A percentile compares a stretch with the other conserved stretches of the same genome.
Conservation (phyloP, 2,329 filamentous ascomycete species). For the Cryphonectria carpinicola region DNA sequence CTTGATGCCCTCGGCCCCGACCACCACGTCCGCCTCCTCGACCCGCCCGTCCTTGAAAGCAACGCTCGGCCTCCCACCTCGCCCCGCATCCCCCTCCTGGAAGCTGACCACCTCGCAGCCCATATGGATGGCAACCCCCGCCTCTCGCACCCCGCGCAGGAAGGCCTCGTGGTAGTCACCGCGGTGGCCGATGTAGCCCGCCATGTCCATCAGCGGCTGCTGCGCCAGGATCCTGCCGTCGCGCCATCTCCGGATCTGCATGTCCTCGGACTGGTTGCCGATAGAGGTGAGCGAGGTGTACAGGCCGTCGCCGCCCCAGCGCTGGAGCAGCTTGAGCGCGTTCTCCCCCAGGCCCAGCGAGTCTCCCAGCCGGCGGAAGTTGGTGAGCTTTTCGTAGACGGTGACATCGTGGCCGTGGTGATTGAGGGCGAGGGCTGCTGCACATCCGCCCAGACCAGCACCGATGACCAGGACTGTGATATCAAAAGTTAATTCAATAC, state of each 20-base stretch:
- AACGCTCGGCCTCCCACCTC: constrained; percentile 35
- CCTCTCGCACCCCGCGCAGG: constrained; percentile 43
- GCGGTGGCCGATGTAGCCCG: constrained; percentile 49
- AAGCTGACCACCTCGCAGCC: constrained; percentile 44
- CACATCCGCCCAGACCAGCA: constrained; percentile 53
- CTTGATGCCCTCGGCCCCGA: constrained; percentile 58
- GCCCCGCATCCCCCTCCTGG: constrained; percentile 36
- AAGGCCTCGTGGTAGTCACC: constrained; percentile 50
- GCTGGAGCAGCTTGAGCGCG: constrained; percentile 48
- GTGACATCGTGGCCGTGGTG: constrained; percentile 49
- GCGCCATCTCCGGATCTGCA: constrained; percentile 53
- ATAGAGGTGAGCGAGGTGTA: constrained; percentile 46
- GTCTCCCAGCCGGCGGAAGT: constrained; percentile 47
- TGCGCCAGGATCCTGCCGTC: constrained; percentile 51
- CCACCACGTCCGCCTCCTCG: constrained; percentile 50
- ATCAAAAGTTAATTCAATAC: not conserved
- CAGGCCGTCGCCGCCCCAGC: constrained; percentile 46
- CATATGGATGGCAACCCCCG: constrained; percentile 46
- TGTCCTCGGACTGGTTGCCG: constrained; percentile 50
- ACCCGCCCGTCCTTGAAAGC: constrained; percentile 41
- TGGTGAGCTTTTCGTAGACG: constrained; percentile 48
- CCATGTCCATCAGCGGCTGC: constrained; percentile 56
- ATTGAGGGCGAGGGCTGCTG: constrained; percentile 51
- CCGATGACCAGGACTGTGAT: constrained; percentile 51
- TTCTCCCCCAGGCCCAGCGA: constrained; percentile 52